Evolutionary conservation across 768 basidiomycete species (phyloP), one percentile per base, ranked within the genome.

Genomic region (Tephrocybe sp.): DNA sequence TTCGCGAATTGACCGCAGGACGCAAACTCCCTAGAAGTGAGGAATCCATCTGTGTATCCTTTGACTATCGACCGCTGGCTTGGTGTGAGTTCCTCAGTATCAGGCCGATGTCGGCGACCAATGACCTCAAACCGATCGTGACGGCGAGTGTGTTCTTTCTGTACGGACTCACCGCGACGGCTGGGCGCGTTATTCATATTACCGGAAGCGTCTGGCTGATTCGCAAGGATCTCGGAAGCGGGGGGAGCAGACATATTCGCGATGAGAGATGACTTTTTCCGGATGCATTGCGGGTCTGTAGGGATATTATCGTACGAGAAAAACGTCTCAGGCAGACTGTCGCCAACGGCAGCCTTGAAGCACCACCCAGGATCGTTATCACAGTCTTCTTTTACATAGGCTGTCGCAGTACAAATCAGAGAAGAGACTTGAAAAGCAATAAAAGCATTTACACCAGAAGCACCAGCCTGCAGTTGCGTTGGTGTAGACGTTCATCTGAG

Each of bases 291-390:
- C 23, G 45, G 46, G 32, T 60, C 55, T 11, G 34, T 53, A 19
- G 47, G 48, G 35, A 20, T 16, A 30, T 62, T 57, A n/a, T 55
- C 52, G 48, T 79, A 85, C 0, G 78, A 72, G 61, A 74, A 83
- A 65, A 89, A 88, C 9, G 71, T 75, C 4, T 68, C 54, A 0
- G 86, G 85, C 4, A 89, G 73, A 34, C 66, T 73, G 11, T 70
- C 76, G 8, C 79, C 81, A 23, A 86, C 78, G 0, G 80, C 81
- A 3, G 72, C 64, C 46, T 72, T 78, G 72, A 89, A 87, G 59
- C 86, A 89, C 87, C 86, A 89, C 7, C 78, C 84, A 11, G 72
- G 71, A 51, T 86, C 83, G 16, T 68, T 62, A 6, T 74, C 68
- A 53, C 85, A 88, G 8, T 66, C 71, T 59, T 88, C 87, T 54